Base-by-base conservation (phyloP, 805 yeast genomes). In the Grigorovia jiainica region DNA sequence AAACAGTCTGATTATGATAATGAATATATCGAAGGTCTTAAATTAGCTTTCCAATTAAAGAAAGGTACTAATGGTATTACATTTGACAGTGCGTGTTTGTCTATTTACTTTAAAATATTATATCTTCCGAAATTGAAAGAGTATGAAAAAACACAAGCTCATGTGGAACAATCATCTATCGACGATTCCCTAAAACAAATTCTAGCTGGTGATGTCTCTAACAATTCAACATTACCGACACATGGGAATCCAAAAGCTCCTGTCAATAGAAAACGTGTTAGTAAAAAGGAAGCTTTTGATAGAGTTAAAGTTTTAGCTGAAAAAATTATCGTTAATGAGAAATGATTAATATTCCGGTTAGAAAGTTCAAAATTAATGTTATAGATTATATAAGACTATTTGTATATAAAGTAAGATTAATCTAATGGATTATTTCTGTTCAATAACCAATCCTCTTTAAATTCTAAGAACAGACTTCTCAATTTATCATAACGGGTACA, bases 391-490 rank as follows among this genome's bases (percentile, higher is more conserved):
- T 4, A 11, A 10, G 15, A 13, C 3, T 27, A 27, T 27, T 13
- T 13, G n/a, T 27, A 6, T 27, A 27, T 27, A 13, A 15, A 7
- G 7, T 3, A 13, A 13, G 15, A 13, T 13, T 27, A 27, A 10
- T 27, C 31, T 13, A 11, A 13, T 10, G 31, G 5, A 16, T 21
- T 29, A 20, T 30, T 35, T 29, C 24, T 29, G 33, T 35, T 20
- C 7, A 35, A 8, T 31, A 30, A 27, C 72, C 73, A 76, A 40
- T 63, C 61, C 8, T 63, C 53, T 45, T 72, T 74, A 0, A 87
- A 90, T 47, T 76, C 79, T 23, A 71, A 53, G 51, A 84, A 82
- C 1, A 82, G 61, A 32, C 59, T 60, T 35, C 75, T 60, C 48
- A 86, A 61, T 32, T 63, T 65, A 2, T 56, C 65, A 35, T 66